phyloP scores from a whole-genome alignment of 1,284 basidiomycete species.

The Cryptococcus sp. region DNA sequence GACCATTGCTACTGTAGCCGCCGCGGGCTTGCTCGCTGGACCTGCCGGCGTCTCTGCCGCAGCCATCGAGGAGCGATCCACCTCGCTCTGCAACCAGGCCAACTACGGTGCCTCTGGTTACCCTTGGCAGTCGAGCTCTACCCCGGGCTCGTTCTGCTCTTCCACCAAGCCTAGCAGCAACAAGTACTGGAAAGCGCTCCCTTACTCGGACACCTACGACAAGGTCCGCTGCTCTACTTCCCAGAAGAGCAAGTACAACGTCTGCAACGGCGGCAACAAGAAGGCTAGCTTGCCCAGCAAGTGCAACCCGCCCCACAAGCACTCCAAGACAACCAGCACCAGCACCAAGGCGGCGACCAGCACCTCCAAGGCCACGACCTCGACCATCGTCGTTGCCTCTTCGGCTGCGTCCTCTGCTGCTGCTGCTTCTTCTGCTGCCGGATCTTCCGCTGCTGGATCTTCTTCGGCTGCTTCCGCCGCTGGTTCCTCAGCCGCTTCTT shows the following conservation, averaged over 20 bases:
- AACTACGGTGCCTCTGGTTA: constrained; percentile 29
- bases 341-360: not conserved
- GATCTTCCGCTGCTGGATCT: constrained; percentile 4
- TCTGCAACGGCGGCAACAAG: constrained; percentile 34
- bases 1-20: constrained; percentile 24
- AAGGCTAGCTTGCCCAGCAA: constrained; percentile 19
- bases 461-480: constrained; percentile 5
- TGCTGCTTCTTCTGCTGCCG: constrained; percentile 6
- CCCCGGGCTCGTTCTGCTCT: constrained; percentile 32
- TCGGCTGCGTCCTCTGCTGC: constrained; percentile 4
- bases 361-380: constrained; percentile 11
- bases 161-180: constrained; percentile 28
- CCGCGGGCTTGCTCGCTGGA: constrained; percentile 18
- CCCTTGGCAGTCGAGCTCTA: constrained; percentile 26
- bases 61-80: constrained; percentile 16
- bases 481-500: constrained; percentile 1
- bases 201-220: constrained; percentile 28
- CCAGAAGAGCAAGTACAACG: constrained; percentile 17
- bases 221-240: constrained; percentile 23
- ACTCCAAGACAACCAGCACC: constrained; percentile 1
- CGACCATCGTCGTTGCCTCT: constrained; percentile 9
- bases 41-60: constrained; percentile 11
- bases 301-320: constrained; percentile 33
- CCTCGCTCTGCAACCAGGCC: constrained; percentile 23
- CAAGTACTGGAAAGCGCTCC: constrained; percentile 24